phyloP scores from a whole-genome alignment of 1,284 basidiomycete genomes.

The Leccinum variabile region DNA sequence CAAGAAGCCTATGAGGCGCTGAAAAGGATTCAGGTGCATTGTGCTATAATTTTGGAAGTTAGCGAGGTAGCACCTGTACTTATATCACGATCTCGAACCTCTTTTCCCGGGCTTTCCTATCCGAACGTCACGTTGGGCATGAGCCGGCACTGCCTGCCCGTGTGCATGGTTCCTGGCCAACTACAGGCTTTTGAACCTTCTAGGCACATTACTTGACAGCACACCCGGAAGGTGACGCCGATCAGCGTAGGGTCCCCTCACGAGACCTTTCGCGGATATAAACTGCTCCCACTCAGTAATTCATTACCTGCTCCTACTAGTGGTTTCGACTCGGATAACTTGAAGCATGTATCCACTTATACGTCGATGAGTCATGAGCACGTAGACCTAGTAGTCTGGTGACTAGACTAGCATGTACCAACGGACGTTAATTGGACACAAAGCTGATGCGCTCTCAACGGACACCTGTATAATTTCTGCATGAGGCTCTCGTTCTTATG shows the following conservation, averaged over 20 bases:
- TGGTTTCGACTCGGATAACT: too few relatives aligned
- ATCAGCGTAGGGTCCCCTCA: too few relatives aligned
- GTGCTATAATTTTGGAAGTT: not conserved
- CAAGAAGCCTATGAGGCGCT: slow-evolving; percentile 6
- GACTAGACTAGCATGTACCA: not conserved
- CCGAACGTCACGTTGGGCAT: not conserved
- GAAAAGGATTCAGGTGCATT: not conserved
- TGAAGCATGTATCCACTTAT: not conserved
- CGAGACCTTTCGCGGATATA: not conserved
- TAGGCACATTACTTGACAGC: not conserved
- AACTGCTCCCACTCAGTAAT: not conserved
- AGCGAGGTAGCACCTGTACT: too few relatives aligned
- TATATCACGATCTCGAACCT: too few relatives aligned
- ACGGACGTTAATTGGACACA: not conserved
- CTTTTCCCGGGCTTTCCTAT: not conserved
- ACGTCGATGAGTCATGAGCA: too few relatives aligned
- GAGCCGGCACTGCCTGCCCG: not conserved
- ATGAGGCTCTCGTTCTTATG: not conserved
- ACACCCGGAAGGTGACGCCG: too few relatives aligned
- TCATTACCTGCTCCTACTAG: not conserved
- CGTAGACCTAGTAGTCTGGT: too few relatives aligned
- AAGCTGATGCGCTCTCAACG: not conserved
- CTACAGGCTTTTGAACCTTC: not conserved
- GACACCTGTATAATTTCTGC: not conserved
- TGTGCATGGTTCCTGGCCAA: not conserved